phyloP scores from a whole-genome alignment of 176 grass and related monocot species.

The Musa schizocarpa region DNA sequence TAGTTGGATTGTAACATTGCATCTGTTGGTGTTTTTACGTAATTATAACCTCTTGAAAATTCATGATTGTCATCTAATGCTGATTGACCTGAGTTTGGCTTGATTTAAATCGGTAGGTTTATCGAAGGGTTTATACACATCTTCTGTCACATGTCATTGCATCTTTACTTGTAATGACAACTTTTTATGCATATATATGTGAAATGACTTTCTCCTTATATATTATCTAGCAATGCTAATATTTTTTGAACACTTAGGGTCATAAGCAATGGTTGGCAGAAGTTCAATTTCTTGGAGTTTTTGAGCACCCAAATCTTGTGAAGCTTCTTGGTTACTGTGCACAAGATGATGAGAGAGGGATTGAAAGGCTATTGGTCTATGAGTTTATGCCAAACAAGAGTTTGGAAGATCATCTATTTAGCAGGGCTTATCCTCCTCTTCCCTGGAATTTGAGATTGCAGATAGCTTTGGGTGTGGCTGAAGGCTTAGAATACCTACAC shows the following conservation, averaged over 20 bases:
- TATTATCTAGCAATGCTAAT: conserved; percentile 15
- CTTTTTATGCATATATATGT: neutral
- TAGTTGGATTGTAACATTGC: neutral
- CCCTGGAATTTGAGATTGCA: conserved; percentile 75
- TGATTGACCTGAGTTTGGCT: neutral
- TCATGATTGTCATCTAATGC: neutral
- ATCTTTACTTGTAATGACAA: neutral
- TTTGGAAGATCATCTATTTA: conserved; percentile 90
- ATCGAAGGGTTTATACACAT: neutral
- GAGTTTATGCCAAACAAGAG: conserved; percentile 93
- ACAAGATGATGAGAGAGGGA: conserved; percentile 56
- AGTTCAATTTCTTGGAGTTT: conserved; percentile 88
- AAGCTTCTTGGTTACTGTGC: conserved; percentile 87
- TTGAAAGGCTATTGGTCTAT: conserved; percentile 73
- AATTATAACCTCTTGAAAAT: neutral
- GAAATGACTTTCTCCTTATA: neutral
- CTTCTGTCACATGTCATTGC: neutral
- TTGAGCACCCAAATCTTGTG: conserved; percentile 94
- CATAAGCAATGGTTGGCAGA: conserved; percentile 96
- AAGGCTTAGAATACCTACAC: conserved; percentile 82
- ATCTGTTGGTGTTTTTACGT: neutral
- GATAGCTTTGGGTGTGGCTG: conserved; percentile 73
- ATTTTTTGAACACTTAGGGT: conserved; percentile 35
- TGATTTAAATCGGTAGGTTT: neutral
- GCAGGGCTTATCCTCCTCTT: conserved; percentile 39